phyloP scores from a whole-genome alignment of 768 basidiomycete species.

The Xanthoconium stramineum region DNA sequence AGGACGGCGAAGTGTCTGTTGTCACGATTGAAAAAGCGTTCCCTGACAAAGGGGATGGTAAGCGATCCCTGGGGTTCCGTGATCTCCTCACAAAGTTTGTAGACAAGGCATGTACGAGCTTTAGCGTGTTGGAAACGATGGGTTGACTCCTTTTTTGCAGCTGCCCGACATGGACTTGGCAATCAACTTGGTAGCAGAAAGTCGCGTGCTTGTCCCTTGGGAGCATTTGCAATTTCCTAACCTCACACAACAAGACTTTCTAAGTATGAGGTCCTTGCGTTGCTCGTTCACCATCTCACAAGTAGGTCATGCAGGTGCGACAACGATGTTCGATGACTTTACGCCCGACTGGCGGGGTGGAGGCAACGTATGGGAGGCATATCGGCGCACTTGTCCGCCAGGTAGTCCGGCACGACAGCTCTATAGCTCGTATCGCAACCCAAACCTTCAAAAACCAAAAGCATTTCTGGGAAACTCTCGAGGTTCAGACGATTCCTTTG shows the following conservation, averaged over 20 bases:
- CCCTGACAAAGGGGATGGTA: slow-evolving; percentile 66
- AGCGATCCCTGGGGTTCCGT: slow-evolving; percentile 74
- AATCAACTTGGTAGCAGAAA: slow-evolving; percentile 91
- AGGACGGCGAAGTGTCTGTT: slow-evolving; percentile 56
- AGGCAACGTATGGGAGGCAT: slow-evolving; percentile 92
- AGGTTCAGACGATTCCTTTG: slow-evolving; percentile 52
- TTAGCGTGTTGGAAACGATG: background rate
- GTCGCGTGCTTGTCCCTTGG: slow-evolving; percentile 91
- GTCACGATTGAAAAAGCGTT: slow-evolving; percentile 55
- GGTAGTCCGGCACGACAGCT: slow-evolving; percentile 76
- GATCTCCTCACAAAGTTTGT: slow-evolving; percentile 72
- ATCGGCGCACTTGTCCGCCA: slow-evolving; percentile 84
- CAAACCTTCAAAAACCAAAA: slow-evolving; percentile 30
- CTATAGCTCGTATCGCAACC: slow-evolving; percentile 69
- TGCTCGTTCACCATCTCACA: background rate
- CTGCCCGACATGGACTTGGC: slow-evolving; percentile 95
- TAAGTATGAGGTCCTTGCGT: slow-evolving; percentile 22
- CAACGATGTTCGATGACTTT: slow-evolving; percentile 53
- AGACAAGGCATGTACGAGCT: slow-evolving; percentile 45
- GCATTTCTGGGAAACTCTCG: slow-evolving; percentile 24
- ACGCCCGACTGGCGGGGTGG: slow-evolving; percentile 80
- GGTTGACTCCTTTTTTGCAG: slow-evolving; percentile 34
- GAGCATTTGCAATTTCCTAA: slow-evolving; percentile 76
- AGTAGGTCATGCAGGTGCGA: background rate
- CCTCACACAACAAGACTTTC: slow-evolving; percentile 45